These are phyloP conservation scores for Emiliania huxleyi DNA, from an alignment of 78 protist genomes.

Conservation along the genomic window DNA sequence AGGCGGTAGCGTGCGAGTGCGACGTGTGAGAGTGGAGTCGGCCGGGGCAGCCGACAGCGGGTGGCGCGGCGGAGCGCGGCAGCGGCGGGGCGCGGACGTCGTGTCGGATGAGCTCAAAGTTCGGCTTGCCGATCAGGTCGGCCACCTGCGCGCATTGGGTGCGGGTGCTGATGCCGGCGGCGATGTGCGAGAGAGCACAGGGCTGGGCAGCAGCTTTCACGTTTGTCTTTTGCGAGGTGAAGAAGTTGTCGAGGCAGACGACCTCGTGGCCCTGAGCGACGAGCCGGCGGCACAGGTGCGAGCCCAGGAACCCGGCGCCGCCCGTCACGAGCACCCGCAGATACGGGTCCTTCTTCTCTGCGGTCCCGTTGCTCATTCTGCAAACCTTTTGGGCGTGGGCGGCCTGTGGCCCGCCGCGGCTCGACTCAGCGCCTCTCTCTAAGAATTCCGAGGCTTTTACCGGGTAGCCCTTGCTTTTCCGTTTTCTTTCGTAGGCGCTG, in stretches of 20 bases:
- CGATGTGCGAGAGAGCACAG: no score
- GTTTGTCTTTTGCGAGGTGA: neutral
- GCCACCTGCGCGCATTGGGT: neutral
- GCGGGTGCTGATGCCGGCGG: no score
- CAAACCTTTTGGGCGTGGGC: no score
- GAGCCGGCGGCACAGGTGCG: conserved; percentile 67
- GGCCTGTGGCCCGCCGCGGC: no score
- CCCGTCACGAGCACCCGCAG: conserved; percentile 62
- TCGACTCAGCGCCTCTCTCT: no score
- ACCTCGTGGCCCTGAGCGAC: conserved; percentile 74
- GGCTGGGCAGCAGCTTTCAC: neutral
- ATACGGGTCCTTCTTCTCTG: neutral
- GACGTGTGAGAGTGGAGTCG: no score
- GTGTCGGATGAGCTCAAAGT: conserved; percentile 57
- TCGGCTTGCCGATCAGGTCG: conserved; percentile 53
- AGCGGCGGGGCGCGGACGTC: no score
- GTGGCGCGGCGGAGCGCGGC: neutral
- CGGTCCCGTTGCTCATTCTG: neutral
- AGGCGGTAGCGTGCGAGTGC: no score
- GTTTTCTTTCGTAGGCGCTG: no score
- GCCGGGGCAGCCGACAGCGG: no score
- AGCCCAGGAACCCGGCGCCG: conserved; percentile 89
- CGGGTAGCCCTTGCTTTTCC: no score
- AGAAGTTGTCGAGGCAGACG: conserved; percentile 8
- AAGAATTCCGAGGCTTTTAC: no score